Base-by-base conservation (phyloP, 768 basidiomycete species). In the Trametopsis cervina region DNA sequence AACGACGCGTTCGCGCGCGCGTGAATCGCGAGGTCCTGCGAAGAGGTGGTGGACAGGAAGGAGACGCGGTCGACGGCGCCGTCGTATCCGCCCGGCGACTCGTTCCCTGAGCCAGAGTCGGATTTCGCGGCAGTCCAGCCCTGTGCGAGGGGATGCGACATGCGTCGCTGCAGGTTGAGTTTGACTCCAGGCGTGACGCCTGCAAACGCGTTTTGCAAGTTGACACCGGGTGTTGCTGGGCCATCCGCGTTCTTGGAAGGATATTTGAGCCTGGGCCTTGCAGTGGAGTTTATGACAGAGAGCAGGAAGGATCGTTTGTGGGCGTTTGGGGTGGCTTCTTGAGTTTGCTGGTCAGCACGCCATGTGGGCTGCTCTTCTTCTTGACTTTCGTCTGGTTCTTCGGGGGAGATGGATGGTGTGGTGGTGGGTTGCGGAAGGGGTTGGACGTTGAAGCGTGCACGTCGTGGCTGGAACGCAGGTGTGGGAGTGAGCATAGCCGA, bases 11-110 rank as follows among this genome's bases (percentile, higher is more conserved):
- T 94, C 47, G 80, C 85, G 7, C 88, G 78, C 45, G 70, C 65
- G 60, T 89, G 82, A 4, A 83, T 80, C 2, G 89, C 89, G 36
- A 95, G 70, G 61, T 95, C 91, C 54, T 94, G 87, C 20, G 92
- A 92, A 1, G 89, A 91, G 1, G 86, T 78, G 1, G 85, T 89
- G 3, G 89, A 91, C 40, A 88, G 70, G 63, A 56, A 81, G 1
- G 89, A 91, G 0, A 72, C 77, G 35, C 76, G 71, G 51, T 83
- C 83, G 9, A 64, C 65, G 3, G 65, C 69, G 12, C 71, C 68
- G 49, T 81, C 80, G 46, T 75, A 75, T 6, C 43, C 44, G 23
- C 41, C 47, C 7, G 46, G 37, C 10, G 53, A 52, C 26, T 56
- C 59, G 1, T 54, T 49, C 1, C 50, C 55, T 3, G 59, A 52